Evolutionary conservation across 805 yeast genomes (phyloP).

Genomic region (Candida chilensis): DNA sequence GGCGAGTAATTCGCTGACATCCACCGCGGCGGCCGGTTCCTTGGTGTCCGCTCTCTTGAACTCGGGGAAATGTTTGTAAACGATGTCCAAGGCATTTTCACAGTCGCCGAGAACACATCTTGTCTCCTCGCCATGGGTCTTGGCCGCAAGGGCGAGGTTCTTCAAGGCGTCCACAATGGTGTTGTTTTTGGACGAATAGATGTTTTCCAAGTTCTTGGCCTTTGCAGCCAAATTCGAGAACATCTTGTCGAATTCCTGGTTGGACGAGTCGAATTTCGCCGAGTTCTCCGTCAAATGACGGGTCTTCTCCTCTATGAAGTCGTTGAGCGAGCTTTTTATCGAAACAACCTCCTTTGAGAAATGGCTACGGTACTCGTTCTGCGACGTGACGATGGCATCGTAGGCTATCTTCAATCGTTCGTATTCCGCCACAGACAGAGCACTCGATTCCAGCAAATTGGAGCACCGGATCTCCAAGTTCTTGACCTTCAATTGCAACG

Average conservation of each 20-base stretch:
- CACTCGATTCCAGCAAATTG: conserved; percentile 36
- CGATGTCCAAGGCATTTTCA: conserved; percentile 31
- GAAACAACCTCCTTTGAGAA: conserved; percentile 32
- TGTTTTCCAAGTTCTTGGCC: conserved; percentile 37
- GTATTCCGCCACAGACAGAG: conserved; percentile 35
- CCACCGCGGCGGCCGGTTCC: too few relatives aligned
- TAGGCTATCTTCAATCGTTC: conserved; percentile 51
- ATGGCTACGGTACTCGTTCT: conserved; percentile 40
- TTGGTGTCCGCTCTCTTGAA: conserved; percentile 1
- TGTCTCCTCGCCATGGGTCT: conserved; percentile 39
- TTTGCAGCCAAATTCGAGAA: conserved; percentile 38
- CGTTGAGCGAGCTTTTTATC: conserved; percentile 24
- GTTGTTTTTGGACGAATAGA: conserved; percentile 38
- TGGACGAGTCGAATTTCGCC: conserved; percentile 27
- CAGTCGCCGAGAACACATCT: conserved; percentile 34
- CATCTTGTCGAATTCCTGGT: conserved; percentile 38
- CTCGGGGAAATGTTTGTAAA: conserved; percentile 17
- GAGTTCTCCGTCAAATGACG: conserved; percentile 23
- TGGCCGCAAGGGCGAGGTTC: conserved; percentile 32
- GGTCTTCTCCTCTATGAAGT: conserved; percentile 24
- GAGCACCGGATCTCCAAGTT: conserved; percentile 40
- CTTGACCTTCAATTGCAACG: conserved; percentile 37
- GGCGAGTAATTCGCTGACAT: too few relatives aligned
- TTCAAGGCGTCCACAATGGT: conserved; percentile 31
- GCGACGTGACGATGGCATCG: conserved; percentile 44